Conservation (phyloP, 2,329 filamentous ascomycete genomes). For the Aureobasidium sp. region DNA sequence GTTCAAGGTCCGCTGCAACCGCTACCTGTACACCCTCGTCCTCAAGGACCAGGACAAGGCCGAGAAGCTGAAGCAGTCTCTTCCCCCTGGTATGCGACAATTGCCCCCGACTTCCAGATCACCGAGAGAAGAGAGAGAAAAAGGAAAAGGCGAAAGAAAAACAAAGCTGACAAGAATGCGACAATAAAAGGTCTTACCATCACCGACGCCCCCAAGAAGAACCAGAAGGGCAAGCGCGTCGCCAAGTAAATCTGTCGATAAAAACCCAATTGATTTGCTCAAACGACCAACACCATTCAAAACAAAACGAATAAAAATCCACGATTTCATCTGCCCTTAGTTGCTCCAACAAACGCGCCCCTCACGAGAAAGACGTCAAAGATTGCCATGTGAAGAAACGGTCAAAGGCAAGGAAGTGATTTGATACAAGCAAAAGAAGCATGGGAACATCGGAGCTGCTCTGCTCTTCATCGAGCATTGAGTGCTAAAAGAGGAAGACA, state of each 20-base stretch:
- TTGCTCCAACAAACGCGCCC: too few species aligned
- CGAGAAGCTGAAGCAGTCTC: slow-evolving; percentile 99
- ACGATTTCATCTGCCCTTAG: slow-evolving; percentile 1
- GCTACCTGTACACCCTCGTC: slow-evolving; percentile 94
- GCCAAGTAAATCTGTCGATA: slow-evolving; percentile 23
- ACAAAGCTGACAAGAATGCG: not conserved
- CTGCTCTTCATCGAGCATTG: not conserved
- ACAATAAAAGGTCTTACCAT: slow-evolving; percentile 47
- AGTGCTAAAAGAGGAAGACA: not conserved
- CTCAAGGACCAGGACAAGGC: slow-evolving; percentile 99
- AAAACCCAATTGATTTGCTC: not conserved
- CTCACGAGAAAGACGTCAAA: not conserved
- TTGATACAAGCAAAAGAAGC: not conserved
- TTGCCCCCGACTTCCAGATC: not conserved
- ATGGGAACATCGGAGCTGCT: not conserved
- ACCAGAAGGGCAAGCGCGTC: slow-evolving; percentile 49
- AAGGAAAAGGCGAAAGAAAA: not conserved
- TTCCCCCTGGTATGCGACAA: slow-evolving; percentile 77
- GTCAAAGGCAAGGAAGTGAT: not conserved
- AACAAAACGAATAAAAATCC: slow-evolving; percentile 6
- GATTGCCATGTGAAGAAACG: not conserved
- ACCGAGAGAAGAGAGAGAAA: not conserved
- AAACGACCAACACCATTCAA: not conserved
- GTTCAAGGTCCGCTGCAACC: slow-evolving; percentile 99
- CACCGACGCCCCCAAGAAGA: slow-evolving; percentile 56